phyloP scores from a whole-genome alignment of 352 stramenopile species.

The Phytophthora cactorum region DNA sequence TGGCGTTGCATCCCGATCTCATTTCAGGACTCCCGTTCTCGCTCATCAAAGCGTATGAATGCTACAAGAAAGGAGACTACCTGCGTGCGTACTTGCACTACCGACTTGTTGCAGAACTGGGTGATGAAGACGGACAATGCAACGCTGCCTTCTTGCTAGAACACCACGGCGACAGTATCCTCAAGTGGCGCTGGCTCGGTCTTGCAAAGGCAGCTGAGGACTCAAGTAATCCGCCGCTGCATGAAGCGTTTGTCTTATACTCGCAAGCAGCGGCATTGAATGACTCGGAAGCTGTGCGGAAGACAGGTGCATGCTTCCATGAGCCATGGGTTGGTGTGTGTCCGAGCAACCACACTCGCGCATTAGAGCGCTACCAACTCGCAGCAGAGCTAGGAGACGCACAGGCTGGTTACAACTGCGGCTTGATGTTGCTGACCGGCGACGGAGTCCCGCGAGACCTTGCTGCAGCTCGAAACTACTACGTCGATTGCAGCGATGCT shows the following conservation, averaged over 20 bases:
- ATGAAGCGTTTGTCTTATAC: slow-evolving; percentile 64
- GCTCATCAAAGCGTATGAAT: slow-evolving; percentile 69
- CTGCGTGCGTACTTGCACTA: slow-evolving; percentile 76
- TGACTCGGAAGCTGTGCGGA: slow-evolving; percentile 77
- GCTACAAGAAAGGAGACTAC: slow-evolving; percentile 67
- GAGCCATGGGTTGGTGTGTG: slow-evolving; percentile 70
- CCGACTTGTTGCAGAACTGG: slow-evolving; percentile 62
- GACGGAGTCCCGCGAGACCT: slow-evolving; percentile 55
- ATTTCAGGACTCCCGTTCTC: slow-evolving; percentile 68
- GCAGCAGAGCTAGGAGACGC: slow-evolving; percentile 62
- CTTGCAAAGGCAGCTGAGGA: slow-evolving; percentile 8
- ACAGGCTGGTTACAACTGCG: slow-evolving; percentile 71
- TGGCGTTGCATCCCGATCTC: slow-evolving; percentile 60
- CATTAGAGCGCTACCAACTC: slow-evolving; percentile 59
- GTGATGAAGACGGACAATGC: slow-evolving; percentile 64
- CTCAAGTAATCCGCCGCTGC: slow-evolving; percentile 28
- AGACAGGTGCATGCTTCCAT: slow-evolving; percentile 66
- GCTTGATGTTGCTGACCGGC: slow-evolving; percentile 58
- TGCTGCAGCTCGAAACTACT: slow-evolving; percentile 54
- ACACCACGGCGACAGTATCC: slow-evolving; percentile 53
- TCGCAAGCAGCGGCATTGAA: slow-evolving; percentile 59
- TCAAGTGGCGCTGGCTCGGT: slow-evolving; percentile 37
- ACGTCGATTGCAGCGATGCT: slow-evolving; percentile 52
- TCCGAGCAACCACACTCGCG: slow-evolving; percentile 49
- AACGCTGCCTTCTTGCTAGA: slow-evolving; percentile 83